Conservation (phyloP, 345 rosid genomes). For the Citrus sinensis region DNA sequence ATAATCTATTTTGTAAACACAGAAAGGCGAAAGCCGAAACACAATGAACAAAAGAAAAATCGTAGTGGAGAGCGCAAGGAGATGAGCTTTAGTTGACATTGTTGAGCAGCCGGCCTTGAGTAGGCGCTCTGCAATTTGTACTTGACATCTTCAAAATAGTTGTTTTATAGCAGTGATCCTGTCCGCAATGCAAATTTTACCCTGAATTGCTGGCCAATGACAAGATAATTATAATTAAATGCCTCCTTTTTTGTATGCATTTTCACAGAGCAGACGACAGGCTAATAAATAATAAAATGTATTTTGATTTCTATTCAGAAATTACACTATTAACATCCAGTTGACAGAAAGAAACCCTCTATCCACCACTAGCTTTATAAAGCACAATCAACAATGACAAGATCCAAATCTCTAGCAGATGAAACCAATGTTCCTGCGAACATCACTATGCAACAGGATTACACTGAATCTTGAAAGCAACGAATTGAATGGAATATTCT, state of each 20-base stretch:
- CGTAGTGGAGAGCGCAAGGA: conserved; percentile 16
- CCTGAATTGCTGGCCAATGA: background rate
- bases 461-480: background rate
- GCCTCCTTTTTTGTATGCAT: background rate
- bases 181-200: background rate
- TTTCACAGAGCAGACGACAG: background rate
- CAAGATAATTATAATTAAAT: too few relatives aligned
- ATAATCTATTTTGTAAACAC: background rate
- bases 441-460: background rate
- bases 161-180: background rate
- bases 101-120: background rate
- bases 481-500: background rate
- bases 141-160: background rate
- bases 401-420: too few relatives aligned
- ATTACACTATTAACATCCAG: background rate
- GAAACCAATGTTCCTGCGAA: background rate
- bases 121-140: too few relatives aligned
- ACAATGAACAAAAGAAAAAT: conserved; percentile 16
- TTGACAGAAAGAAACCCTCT: background rate
- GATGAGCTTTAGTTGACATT: conserved; percentile 20
- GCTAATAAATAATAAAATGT: too few relatives aligned
- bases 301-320: background rate
- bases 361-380: background rate
- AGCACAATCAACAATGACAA: background rate
- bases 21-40: background rate